Conservation (phyloP, 441 rosid species). For the Brassica balearica region DNA sequence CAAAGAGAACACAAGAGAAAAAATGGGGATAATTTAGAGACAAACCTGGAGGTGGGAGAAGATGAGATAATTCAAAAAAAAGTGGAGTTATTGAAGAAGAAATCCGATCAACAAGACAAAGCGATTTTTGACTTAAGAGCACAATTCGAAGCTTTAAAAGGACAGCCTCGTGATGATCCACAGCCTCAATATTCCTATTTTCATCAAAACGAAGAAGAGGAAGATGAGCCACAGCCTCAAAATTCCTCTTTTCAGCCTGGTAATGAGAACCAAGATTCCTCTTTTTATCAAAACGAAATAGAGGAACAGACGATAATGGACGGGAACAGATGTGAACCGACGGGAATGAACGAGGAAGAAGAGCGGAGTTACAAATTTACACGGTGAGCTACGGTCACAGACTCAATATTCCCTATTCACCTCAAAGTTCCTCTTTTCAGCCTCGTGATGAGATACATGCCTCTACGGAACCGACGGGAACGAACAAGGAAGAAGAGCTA, state of each 20-base stretch:
- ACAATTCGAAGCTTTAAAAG: not conserved
- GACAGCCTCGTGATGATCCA: not conserved
- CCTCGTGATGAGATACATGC: no score
- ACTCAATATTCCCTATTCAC: no score
- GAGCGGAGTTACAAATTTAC: not conserved
- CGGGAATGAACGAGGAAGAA: not conserved
- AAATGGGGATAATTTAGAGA: not conserved
- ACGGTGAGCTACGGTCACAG: not conserved
- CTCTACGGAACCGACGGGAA: no score
- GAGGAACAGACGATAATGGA: not conserved
- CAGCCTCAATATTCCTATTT: not conserved
- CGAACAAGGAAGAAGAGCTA: no score
- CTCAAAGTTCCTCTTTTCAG: no score
- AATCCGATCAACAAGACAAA: not conserved
- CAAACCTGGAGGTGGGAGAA: not conserved
- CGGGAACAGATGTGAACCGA: not conserved
- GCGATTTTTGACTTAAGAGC: not conserved
- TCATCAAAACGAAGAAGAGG: not conserved
- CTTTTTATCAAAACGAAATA: not conserved
- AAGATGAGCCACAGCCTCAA: not conserved
- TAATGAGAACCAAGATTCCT: no score
- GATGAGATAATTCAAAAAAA: not conserved
- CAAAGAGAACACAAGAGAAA: slow-evolving; percentile 1
- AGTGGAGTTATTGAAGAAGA: not conserved
- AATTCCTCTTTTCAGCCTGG: not conserved